Conservation (phyloP, 2,329 filamentous ascomycete genomes). For the Drechslerella coelobrocha region DNA sequence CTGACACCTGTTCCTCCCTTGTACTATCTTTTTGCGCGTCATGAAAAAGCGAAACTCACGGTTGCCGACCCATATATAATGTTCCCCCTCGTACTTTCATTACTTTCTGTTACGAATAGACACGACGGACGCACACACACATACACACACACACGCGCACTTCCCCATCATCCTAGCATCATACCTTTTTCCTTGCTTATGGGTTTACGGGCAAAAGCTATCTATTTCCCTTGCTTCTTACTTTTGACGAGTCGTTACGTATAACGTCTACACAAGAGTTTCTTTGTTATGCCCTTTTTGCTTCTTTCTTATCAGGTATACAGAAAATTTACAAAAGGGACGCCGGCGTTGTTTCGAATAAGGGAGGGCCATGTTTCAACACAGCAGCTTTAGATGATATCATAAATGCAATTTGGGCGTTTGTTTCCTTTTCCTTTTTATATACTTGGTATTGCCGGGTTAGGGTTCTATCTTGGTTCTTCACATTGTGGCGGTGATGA, state of each 20-base stretch:
- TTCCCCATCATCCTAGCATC: constrained; percentile 8
- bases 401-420: constrained; percentile 52
- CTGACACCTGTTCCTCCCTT: constrained; percentile 51
- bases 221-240: constrained; percentile 19
- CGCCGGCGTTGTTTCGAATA: constrained; percentile 52
- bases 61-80: constrained; percentile 34
- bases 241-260: constrained; percentile 8
- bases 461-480: constrained; percentile 8
- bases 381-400: constrained; percentile 52
- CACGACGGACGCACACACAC: constrained; percentile 27
- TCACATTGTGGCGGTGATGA: constrained; percentile 32
- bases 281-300: constrained; percentile 1
- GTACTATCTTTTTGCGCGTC: constrained; percentile 51
- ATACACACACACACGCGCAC: background rate
- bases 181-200: constrained; percentile 3
- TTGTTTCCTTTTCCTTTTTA: constrained; percentile 20
- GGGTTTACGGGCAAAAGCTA: constrained; percentile 35
- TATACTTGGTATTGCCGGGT: constrained; percentile 12
- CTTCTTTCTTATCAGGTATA: constrained; percentile 43
- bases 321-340: constrained; percentile 30
- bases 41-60: constrained; percentile 52
- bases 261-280: background rate
- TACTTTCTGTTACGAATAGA: constrained; percentile 39
- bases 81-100: constrained; percentile 1
- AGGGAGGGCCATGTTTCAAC: constrained; percentile 52